Conservation (phyloP, 345 rosid genomes). For the Cardamine occulta region DNA sequence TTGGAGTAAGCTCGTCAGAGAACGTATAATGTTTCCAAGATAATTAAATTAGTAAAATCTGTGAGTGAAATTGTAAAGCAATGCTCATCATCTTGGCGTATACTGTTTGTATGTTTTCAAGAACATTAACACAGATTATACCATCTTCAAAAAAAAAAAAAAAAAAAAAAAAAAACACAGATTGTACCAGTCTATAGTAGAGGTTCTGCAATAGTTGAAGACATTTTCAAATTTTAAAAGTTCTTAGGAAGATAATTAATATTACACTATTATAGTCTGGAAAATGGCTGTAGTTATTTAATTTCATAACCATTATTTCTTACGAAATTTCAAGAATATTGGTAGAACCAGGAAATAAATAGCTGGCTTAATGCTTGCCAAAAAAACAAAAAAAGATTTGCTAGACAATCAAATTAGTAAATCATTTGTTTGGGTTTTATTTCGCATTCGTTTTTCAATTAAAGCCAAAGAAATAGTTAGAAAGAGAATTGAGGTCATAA, state of each 20-base stretch:
- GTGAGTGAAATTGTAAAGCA: conserved; percentile 4
- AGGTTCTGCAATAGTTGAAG: background rate
- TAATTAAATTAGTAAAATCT: conserved; percentile 10
- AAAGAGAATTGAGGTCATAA: conserved; percentile 45
- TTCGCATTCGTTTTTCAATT: conserved; percentile 35
- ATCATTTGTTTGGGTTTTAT: background rate
- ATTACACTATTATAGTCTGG: background rate
- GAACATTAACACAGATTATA: conserved; percentile 3
- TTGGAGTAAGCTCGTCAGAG: conserved; percentile 30
- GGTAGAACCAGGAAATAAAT: conserved; percentile 9
- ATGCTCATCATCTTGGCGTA: conserved; percentile 2
- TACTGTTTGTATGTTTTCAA: background rate
- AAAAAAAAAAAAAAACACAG: too few species aligned
- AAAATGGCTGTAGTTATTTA: background rate
- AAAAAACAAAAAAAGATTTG: background rate
- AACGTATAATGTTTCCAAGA: conserved; percentile 33
- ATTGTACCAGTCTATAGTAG: background rate
- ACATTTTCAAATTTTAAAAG: background rate
- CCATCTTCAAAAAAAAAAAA: too few species aligned
- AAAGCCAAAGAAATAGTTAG: conserved; percentile 29
- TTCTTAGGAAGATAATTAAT: background rate
- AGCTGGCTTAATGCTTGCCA: background rate
- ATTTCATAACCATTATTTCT: background rate
- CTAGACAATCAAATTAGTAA: background rate
- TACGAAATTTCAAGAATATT: background rate